These are phyloP conservation scores for Teratosphaeria epicoccoides DNA, from an alignment of 2,329 filamentous ascomycete species.

Conservation along the genomic window DNA sequence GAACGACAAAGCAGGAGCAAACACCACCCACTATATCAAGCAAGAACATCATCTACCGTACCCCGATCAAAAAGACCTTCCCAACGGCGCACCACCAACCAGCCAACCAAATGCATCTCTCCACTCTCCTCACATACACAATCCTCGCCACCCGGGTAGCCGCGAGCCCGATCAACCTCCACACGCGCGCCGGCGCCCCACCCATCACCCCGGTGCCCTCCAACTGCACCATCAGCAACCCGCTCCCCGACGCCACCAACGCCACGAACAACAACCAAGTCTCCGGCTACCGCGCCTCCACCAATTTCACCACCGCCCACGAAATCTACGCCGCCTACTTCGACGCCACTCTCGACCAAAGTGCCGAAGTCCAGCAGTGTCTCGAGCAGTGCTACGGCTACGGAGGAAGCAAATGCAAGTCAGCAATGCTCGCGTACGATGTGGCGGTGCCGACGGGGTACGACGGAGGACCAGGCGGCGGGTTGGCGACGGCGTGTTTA, in stretches of 20 bases:
- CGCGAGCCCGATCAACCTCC: constrained; percentile 4
- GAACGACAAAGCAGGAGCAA: not conserved
- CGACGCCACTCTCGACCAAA: constrained; percentile 5
- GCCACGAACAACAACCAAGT: constrained; percentile 7
- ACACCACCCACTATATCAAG: not conserved
- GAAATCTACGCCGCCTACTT: constrained; percentile 27
- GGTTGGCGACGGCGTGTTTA: constrained; percentile 26
- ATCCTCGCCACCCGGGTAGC: not conserved
- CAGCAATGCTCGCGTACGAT: constrained; percentile 29
- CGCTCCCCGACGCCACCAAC: constrained; percentile 15
- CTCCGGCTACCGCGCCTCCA: constrained; percentile 19
- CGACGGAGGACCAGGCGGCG: constrained; percentile 24
- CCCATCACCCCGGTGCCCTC: constrained; percentile 24
- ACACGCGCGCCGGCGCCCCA: constrained; percentile 30
- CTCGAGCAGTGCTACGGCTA: constrained; percentile 33
- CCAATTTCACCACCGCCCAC: constrained; percentile 17
- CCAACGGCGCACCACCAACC: not conserved
- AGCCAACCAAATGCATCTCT: constrained; percentile 1
- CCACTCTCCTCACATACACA: not conserved
- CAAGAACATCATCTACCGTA: not conserved
- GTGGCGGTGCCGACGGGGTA: constrained; percentile 27
- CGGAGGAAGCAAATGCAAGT: constrained; percentile 25
- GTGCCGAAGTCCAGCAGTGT: constrained; percentile 23
- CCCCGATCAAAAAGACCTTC: not conserved
- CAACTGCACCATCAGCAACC: constrained; percentile 26